phyloP scores from a whole-genome alignment of 2,329 filamentous ascomycete species.

The Hypoxylon sp. region DNA sequence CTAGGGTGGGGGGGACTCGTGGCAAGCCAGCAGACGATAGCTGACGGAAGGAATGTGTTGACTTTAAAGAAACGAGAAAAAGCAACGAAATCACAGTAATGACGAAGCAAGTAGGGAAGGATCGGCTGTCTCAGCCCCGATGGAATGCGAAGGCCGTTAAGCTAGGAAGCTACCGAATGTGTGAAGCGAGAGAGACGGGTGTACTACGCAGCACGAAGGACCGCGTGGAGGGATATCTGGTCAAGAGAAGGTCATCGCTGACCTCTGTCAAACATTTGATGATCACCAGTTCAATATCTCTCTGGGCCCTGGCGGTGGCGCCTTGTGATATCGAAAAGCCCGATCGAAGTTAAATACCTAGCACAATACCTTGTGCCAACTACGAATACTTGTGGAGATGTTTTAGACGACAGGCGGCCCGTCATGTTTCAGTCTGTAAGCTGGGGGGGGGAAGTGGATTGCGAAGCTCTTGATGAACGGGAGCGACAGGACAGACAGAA shows the following conservation, averaged over 20 bases:
- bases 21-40: slow-evolving; percentile 8
- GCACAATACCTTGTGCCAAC: slow-evolving; percentile 1
- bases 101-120: slow-evolving; percentile 24
- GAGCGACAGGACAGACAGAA: background rate
- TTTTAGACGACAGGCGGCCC: slow-evolving; percentile 36
- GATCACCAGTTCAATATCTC: slow-evolving; percentile 19
- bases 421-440: slow-evolving; percentile 37
- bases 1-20: slow-evolving; percentile 17
- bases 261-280: slow-evolving; percentile 27
- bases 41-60: slow-evolving; percentile 15
- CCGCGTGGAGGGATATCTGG: slow-evolving; percentile 32
- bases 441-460: slow-evolving; percentile 34
- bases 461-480: slow-evolving; percentile 24
- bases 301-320: background rate
- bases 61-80: slow-evolving; percentile 8
- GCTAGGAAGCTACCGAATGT: slow-evolving; percentile 11
- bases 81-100: slow-evolving; percentile 23
- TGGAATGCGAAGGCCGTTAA: slow-evolving; percentile 15
- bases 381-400: slow-evolving; percentile 18
- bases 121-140: slow-evolving; percentile 31
- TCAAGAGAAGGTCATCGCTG: slow-evolving; percentile 16
- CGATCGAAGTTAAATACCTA: slow-evolving; percentile 5
- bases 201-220: slow-evolving; percentile 33
- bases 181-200: slow-evolving; percentile 27
- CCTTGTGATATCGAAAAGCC: slow-evolving; percentile 26